phyloP scores from a whole-genome alignment of 2,329 filamentous ascomycete genomes.

The Ophiosphaerella narmari region DNA sequence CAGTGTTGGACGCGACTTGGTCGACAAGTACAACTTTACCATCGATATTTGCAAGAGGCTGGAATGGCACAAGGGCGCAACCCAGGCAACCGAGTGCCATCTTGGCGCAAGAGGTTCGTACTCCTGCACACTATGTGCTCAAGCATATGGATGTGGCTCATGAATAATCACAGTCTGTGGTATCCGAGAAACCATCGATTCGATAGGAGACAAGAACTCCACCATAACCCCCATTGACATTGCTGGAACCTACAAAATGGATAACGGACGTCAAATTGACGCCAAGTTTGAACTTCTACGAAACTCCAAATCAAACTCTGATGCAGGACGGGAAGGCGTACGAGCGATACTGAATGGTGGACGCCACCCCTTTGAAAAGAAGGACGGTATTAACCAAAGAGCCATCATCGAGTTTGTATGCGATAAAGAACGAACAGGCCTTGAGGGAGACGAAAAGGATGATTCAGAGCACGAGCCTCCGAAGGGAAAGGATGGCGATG shows the following conservation, averaged over 20 bases:
- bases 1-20: conserved; percentile 52
- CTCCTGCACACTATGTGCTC: conserved; percentile 50
- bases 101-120: conserved; percentile 61
- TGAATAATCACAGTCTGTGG: conserved; percentile 65
- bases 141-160: neutral
- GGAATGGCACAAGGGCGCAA: conserved; percentile 60
- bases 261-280: conserved; percentile 62
- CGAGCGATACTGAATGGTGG: conserved; percentile 69
- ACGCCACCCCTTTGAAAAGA: conserved; percentile 51
- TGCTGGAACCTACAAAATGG: conserved; percentile 69
- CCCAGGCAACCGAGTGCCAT: conserved; percentile 64
- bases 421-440: conserved; percentile 71
- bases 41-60: conserved; percentile 75
- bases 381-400: conserved; percentile 63
- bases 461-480: conserved; percentile 52
- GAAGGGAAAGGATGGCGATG: conserved; percentile 23
- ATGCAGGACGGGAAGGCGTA: conserved; percentile 72
- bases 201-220: conserved; percentile 54
- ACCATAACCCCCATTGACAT: conserved; percentile 70
- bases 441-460: conserved; percentile 67
- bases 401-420: conserved; percentile 87
- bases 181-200: conserved; percentile 64
- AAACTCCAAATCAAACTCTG: conserved; percentile 65
- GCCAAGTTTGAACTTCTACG: conserved; percentile 69
- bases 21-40: conserved; percentile 79